These are phyloP conservation scores for Fusarium penzigii DNA, from an alignment of 2,329 filamentous ascomycete genomes.

Conservation along the genomic window DNA sequence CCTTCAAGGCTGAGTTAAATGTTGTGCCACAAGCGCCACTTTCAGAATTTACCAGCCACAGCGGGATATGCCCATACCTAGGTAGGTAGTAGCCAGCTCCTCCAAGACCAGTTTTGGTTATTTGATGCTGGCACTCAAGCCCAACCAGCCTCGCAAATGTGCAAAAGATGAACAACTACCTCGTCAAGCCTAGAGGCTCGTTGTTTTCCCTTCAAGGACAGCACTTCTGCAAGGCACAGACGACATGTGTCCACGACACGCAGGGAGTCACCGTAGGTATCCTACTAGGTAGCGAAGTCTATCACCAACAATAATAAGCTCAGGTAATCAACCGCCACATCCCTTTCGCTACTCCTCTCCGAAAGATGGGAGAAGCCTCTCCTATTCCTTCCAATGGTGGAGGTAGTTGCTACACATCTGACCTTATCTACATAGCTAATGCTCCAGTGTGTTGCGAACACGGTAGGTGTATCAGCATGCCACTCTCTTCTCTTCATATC, in stretches of 20 bases:
- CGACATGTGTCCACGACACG: constrained; percentile 15
- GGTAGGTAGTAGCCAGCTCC: constrained; percentile 9
- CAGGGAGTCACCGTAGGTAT: constrained; percentile 17
- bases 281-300: constrained; percentile 11
- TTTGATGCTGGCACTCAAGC: constrained; percentile 25
- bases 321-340: constrained; percentile 22
- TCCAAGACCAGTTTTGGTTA: constrained; percentile 21
- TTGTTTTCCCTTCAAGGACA: neutral
- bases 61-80: constrained; percentile 21
- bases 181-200: neutral
- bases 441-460: too few species aligned
- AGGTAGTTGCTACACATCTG: too few species aligned
- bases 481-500: constrained; percentile 13
- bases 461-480: constrained; percentile 2
- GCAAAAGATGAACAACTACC: constrained; percentile 16
- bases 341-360: constrained; percentile 9
- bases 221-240: constrained; percentile 4
- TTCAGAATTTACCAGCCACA: constrained; percentile 29
- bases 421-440: too few species aligned
- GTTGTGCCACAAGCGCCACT: constrained; percentile 23
- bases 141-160: constrained; percentile 9
- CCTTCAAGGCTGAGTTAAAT: constrained; percentile 18
- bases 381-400: too few species aligned
- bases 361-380: constrained; percentile 26
- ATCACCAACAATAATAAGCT: constrained; percentile 10